These are phyloP conservation scores for Coccinonectria pachysandricola DNA, from an alignment of 2,329 filamentous ascomycete genomes.

Conservation along the genomic window DNA sequence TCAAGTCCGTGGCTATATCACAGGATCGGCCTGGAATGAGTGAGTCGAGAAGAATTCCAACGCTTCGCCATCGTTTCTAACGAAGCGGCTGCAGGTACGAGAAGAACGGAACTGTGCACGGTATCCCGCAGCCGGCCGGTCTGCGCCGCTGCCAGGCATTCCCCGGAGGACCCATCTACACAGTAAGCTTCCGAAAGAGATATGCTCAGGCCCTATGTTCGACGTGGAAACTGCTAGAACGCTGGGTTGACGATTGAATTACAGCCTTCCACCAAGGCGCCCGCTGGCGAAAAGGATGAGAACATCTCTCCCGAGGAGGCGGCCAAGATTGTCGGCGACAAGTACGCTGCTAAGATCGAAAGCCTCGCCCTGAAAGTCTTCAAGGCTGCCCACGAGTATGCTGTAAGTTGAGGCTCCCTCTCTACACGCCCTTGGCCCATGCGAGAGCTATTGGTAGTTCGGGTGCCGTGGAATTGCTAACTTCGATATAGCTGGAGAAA, in stretches of 20 bases:
- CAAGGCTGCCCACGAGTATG: constrained; percentile 42
- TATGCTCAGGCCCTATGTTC: too few relatives aligned
- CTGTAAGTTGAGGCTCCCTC: too few relatives aligned
- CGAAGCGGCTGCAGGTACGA: constrained; percentile 33
- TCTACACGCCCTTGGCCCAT: too few relatives aligned
- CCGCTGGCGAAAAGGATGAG: constrained; percentile 2
- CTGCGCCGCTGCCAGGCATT: constrained; percentile 62
- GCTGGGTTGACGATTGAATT: constrained; percentile 39
- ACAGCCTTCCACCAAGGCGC: constrained; percentile 54
- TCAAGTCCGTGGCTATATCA: background rate
- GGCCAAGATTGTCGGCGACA: constrained; percentile 23
- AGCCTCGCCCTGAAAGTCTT: constrained; percentile 23
- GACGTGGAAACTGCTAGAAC: too few relatives aligned
- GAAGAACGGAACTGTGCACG: constrained; percentile 67
- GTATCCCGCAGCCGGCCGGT: constrained; percentile 57
- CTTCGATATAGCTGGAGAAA: constrained; percentile 21
- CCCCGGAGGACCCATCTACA: constrained; percentile 51
- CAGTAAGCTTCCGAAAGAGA: too few relatives aligned
- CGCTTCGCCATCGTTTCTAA: background rate
- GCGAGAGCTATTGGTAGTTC: too few relatives aligned
- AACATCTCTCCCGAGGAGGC: constrained; percentile 2
- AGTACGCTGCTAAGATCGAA: constrained; percentile 22
- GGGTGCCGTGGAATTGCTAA: too few relatives aligned
- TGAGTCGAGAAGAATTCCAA: constrained; percentile 36
- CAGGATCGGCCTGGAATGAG: background rate